These are phyloP conservation scores for Diaporthe helianthi DNA, from an alignment of 2,329 filamentous ascomycete species.

Conservation along the genomic window DNA sequence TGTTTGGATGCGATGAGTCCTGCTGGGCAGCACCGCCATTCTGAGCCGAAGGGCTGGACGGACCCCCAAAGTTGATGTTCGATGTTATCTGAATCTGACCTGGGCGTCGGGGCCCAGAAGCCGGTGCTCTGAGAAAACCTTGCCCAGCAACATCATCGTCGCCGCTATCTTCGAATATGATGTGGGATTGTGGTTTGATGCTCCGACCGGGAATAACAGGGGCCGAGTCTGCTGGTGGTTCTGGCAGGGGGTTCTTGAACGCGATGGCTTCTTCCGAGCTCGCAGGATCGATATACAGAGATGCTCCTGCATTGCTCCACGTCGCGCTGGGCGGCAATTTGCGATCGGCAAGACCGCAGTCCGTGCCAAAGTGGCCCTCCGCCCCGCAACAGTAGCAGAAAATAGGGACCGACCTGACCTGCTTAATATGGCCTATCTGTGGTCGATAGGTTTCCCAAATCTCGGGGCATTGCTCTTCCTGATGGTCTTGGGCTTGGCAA, in stretches of 20 bases:
- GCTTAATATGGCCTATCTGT: slow-evolving; percentile 49
- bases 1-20: background rate
- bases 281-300: slow-evolving; percentile 56
- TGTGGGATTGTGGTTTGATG: slow-evolving; percentile 45
- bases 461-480: slow-evolving; percentile 65
- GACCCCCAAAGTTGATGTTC: slow-evolving; percentile 32
- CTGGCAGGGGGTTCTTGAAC: slow-evolving; percentile 36
- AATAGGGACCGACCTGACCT: slow-evolving; percentile 56
- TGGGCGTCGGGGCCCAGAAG: slow-evolving; percentile 1
- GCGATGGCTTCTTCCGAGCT: slow-evolving; percentile 50
- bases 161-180: slow-evolving; percentile 56
- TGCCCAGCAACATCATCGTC: slow-evolving; percentile 52
- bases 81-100: slow-evolving; percentile 34
- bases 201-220: slow-evolving; percentile 40
- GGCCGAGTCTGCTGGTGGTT: slow-evolving; percentile 22
- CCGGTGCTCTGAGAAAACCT: slow-evolving; percentile 43
- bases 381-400: slow-evolving; percentile 65
- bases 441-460: slow-evolving; percentile 66
- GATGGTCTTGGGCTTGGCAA: slow-evolving; percentile 63
- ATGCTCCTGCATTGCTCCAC: slow-evolving; percentile 59
- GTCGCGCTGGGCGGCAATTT: slow-evolving; percentile 45
- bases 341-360: slow-evolving; percentile 52
- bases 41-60: background rate
- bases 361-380: slow-evolving; percentile 62
- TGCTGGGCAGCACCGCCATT: slow-evolving; percentile 21